Evolutionary conservation across 768 basidiomycete species (phyloP), one percentile per base, ranked within the genome.

Genomic region (Naganishia vaughanmartiniae): DNA sequence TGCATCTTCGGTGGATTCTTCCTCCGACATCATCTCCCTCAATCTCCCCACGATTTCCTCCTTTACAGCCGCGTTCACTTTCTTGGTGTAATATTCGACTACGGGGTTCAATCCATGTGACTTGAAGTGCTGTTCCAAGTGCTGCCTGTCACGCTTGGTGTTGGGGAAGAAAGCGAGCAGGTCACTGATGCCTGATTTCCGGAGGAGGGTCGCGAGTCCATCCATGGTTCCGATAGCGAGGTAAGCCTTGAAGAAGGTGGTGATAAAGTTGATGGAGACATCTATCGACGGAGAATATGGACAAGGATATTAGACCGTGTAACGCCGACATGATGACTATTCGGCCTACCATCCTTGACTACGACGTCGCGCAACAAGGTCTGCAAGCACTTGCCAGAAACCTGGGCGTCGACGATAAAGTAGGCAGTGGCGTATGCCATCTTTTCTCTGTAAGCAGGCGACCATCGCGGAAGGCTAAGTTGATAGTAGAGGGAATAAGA

Each of bases 41-140:
- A 92, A 84, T 28, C 88, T 87, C 74, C 84, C 85, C 76, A 89
- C 82, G 73, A 94, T 86, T 54, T 85, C 84, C 70, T 93, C 91
- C 81, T 90, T 93, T 74, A 91, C 87, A 70, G 89, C 87, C 67
- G 88, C 88, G 71, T 88, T 88, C 79, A 93, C 91, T 80, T 88
- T 89, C 85, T 94, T 96, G 55, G 88, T 87, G 86, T 90, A 97
- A 92, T 92, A 97, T 19, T 98, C 95, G 2, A 90, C 89, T 53
- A 97, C 87, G 74, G 88, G 87, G n/a, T 88, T 83, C 24, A 96
- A 84, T 24, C 87, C 88, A 70, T 87, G 89, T 69, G 87, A 86
- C 82, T 87, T 90, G 86, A 98, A 96, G 79, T 93, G 89, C 9
- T 90, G 89, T 74, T 94, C 92, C 60, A 97, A 85, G 51, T 84